Evolutionary conservation across 1,284 basidiomycete species (phyloP).

Genomic region (Psilocybe mexicana): DNA sequence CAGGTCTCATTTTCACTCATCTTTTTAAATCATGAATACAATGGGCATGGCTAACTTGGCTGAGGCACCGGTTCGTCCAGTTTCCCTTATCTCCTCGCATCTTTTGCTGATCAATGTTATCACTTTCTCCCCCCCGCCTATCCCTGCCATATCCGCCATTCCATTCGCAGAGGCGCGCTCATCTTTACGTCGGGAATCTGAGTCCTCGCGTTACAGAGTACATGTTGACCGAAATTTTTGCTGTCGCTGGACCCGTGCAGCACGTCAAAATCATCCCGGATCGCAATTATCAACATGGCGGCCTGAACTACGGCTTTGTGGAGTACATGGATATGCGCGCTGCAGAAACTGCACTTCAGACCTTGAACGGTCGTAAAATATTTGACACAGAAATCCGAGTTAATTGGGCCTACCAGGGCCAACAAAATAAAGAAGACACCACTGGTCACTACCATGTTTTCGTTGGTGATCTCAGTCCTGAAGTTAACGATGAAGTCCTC

Average conservation of each 20-base stretch:
- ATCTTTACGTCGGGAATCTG: slow-evolving; percentile 97
- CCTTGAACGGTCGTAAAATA: slow-evolving; percentile 96
- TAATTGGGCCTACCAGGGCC: slow-evolving; percentile 98
- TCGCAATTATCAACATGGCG: slow-evolving; percentile 95
- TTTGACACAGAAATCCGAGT: slow-evolving; percentile 97
- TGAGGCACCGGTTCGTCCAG: slow-evolving; percentile 69
- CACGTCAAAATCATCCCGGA: slow-evolving; percentile 99
- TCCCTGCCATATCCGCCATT: slow-evolving; percentile 22
- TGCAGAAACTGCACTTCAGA: slow-evolving; percentile 95
- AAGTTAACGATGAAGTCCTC: slow-evolving; percentile 97
- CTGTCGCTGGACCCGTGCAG: slow-evolving; percentile 92
- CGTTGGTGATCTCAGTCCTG: slow-evolving; percentile 96
- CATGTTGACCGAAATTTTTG: slow-evolving; percentile 96
- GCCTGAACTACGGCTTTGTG: slow-evolving; percentile 98
- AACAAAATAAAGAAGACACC: slow-evolving; percentile 95
- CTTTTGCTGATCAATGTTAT: slow-evolving; percentile 34
- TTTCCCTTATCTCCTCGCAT: slow-evolving; percentile 20
- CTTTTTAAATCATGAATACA: slow-evolving; percentile 76
- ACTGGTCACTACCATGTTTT: slow-evolving; percentile 97
- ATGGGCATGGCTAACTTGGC: slow-evolving; percentile 67
- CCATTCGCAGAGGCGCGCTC: slow-evolving; percentile 70
- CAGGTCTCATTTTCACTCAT: slow-evolving; percentile 50
- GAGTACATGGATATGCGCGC: slow-evolving; percentile 97
- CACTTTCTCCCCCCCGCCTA: slow-evolving; percentile 17
- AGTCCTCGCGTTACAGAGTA: slow-evolving; percentile 92